phyloP scores from a whole-genome alignment of 2,329 filamentous ascomycete species.

The Kalaharituber pfeilii region DNA sequence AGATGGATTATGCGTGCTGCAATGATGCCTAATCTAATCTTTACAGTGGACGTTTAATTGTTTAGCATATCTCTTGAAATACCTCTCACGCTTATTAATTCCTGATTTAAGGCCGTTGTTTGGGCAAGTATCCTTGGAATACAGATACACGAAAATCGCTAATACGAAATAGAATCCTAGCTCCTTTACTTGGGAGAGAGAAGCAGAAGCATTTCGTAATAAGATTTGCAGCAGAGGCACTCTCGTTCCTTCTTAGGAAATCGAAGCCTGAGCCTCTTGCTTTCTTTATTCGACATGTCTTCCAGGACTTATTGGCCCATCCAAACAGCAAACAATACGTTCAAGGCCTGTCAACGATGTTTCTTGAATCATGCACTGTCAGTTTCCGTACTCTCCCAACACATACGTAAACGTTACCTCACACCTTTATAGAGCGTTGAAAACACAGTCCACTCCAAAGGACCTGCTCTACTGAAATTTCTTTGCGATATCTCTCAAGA shows the following conservation, averaged over 20 bases:
- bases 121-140: conserved; percentile 29
- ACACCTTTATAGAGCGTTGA: conserved; percentile 43
- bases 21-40: not conserved
- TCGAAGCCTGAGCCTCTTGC: conserved; percentile 60
- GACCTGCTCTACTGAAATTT: conserved; percentile 36
- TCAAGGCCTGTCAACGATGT: conserved; percentile 79
- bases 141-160: no score
- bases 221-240: conserved; percentile 80
- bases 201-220: conserved; percentile 73
- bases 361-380: conserved; percentile 58
- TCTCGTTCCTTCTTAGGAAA: conserved; percentile 87
- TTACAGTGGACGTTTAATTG: conserved; percentile 85
- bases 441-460: conserved; percentile 42
- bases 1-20: not conserved
- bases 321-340: conserved; percentile 43
- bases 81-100: conserved; percentile 71
- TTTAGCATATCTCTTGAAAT: conserved; percentile 92
- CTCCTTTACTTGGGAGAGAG: conserved; percentile 65
- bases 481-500: conserved; percentile 35
- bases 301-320: conserved; percentile 42
- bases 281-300: conserved; percentile 52
- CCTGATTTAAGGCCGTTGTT: conserved; percentile 73
- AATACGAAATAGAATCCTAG: conserved; percentile 36
- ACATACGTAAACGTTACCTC: not conserved
- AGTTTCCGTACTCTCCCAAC: not conserved